Conservation (phyloP, 495 filamentous ascomycete species). For the Evernia prunastri region DNA sequence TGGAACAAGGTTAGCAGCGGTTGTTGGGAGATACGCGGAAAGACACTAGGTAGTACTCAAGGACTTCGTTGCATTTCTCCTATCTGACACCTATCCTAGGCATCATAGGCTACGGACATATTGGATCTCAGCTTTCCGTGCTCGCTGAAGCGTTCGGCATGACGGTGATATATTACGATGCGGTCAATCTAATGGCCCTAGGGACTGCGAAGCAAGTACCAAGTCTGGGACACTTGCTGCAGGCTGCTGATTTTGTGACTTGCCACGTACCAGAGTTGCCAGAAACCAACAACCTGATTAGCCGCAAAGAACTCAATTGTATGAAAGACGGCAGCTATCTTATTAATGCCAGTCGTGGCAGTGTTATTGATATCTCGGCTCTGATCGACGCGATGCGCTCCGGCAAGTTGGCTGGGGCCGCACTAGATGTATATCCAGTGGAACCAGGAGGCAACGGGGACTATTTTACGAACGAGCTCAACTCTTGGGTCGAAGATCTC, state of each 20-base stretch:
- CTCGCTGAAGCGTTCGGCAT: constrained; percentile 97
- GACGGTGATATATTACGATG: constrained; percentile 92
- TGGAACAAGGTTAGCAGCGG: constrained; percentile 97
- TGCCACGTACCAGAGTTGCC: constrained; percentile 89
- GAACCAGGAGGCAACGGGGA: constrained; percentile 92
- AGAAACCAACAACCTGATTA: constrained; percentile 89
- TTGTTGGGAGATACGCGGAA: constrained; percentile 98
- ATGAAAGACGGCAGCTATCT: constrained; percentile 93
- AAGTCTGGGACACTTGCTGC: constrained; percentile 68
- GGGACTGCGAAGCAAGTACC: constrained; percentile 80
- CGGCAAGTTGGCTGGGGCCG: constrained; percentile 88
- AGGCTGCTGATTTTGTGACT: constrained; percentile 79
- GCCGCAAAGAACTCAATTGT: constrained; percentile 62
- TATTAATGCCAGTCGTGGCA: constrained; percentile 93
- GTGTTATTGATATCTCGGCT: constrained; percentile 88
- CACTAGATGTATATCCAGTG: constrained; percentile 90
- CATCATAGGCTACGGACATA: constrained; percentile 96
- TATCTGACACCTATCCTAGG: constrained; percentile 37
- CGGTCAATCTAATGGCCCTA: constrained; percentile 85
- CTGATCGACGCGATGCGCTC: constrained; percentile 80
- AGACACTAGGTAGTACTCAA: constrained; percentile 67
- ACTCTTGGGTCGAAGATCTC: constrained; percentile 80
- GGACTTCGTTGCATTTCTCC: constrained; percentile 7
- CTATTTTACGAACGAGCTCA: constrained; percentile 84
- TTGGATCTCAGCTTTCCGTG: constrained; percentile 93